These are phyloP conservation scores for Fusarium decemcellulare DNA, from an alignment of 2,329 filamentous ascomycete species.

Conservation along the genomic window DNA sequence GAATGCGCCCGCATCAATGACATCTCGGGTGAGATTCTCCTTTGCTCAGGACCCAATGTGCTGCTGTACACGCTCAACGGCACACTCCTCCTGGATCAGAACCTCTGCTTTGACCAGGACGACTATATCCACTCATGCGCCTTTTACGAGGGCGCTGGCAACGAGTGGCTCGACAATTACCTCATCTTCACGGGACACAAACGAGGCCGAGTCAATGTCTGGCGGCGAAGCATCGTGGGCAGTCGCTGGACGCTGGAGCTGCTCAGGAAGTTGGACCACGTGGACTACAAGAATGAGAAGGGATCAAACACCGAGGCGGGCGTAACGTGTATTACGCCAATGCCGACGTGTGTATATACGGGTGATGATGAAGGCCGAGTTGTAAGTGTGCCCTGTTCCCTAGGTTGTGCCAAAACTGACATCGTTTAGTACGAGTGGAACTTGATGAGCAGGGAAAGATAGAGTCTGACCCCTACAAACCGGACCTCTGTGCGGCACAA, in stretches of 20 bases:
- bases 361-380: constrained; percentile 95
- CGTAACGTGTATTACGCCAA: constrained; percentile 89
- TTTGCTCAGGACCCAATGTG: constrained; percentile 83
- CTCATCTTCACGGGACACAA: constrained; percentile 92
- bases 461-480: constrained; percentile 53
- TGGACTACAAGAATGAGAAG: constrained; percentile 75
- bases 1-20: constrained; percentile 92
- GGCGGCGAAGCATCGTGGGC: constrained; percentile 68
- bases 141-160: constrained; percentile 92
- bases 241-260: constrained; percentile 84
- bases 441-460: constrained; percentile 70
- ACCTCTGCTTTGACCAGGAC: constrained; percentile 78
- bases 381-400: constrained; percentile 61
- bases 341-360: constrained; percentile 88
- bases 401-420: constrained; percentile 15
- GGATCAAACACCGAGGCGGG: constrained; percentile 73
- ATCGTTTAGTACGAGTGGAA: constrained; percentile 72
- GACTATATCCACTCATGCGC: constrained; percentile 87
- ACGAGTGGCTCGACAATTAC: constrained; percentile 91
- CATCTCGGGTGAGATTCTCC: constrained; percentile 88
- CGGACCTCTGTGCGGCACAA: constrained; percentile 36
- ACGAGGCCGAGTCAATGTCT: constrained; percentile 86
- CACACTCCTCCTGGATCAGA: constrained; percentile 83
- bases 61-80: constrained; percentile 92
- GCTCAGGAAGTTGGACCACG: constrained; percentile 85